phyloP scores from a whole-genome alignment of 2,329 filamentous ascomycete species.

The Pestalotiopsis fici region DNA sequence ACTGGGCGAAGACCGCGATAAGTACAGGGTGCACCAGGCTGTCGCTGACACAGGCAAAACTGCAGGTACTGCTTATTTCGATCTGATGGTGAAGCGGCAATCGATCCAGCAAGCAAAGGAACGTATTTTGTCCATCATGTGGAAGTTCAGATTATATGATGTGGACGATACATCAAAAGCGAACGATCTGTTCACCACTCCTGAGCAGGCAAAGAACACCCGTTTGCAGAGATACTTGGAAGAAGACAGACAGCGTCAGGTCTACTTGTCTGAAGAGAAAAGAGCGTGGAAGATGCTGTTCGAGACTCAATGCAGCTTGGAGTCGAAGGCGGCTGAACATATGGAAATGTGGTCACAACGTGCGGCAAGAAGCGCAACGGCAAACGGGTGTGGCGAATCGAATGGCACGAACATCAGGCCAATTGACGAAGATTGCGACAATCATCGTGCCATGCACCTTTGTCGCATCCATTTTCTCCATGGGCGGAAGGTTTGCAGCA shows the following conservation, averaged over 20 bases:
- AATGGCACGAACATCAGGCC: not conserved
- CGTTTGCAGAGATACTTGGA: not conserved
- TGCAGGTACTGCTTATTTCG: not conserved
- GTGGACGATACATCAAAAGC: not conserved
- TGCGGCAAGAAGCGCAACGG: too few species aligned
- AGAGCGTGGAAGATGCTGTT: not conserved
- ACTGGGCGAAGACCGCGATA: too few species aligned
- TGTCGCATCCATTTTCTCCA: not conserved
- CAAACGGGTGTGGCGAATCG: not conserved
- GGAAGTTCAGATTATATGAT: not conserved
- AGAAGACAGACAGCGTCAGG: too few species aligned
- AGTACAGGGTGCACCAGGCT: too few species aligned
- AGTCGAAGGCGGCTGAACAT: not conserved
- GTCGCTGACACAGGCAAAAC: too few species aligned
- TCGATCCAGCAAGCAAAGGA: not conserved
- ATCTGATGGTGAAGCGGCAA: not conserved
- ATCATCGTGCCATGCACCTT: not conserved
- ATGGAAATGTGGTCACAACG: not conserved
- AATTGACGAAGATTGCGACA: not conserved
- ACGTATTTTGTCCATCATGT: not conserved
- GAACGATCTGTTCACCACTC: too few species aligned
- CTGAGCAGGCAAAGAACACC: too few species aligned
- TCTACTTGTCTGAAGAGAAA: too few species aligned
- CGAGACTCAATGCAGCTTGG: not conserved
- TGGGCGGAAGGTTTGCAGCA: not conserved